Base-by-base conservation (phyloP, 2,329 filamentous ascomycete genomes). In the Aspergillus luchuensis region DNA sequence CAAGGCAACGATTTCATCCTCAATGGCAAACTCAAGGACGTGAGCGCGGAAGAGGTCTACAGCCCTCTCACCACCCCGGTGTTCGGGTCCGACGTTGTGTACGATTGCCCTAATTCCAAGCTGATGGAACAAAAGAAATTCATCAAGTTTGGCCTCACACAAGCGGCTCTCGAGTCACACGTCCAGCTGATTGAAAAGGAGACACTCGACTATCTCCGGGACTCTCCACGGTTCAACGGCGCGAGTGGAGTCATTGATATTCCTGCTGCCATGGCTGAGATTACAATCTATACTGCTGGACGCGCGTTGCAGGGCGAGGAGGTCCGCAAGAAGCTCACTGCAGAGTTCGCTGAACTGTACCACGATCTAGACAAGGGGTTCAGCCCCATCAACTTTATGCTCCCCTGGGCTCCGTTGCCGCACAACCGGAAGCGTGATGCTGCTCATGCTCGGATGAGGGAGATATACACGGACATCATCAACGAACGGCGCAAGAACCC, bases 81-180 rank as follows among this genome's bases (percentile, higher is more conserved):
- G 5, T 96, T 96, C 73, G 92, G 92, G 65, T 88, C 87, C 65
- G 91, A 92, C 76, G 91, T 96, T 25, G 90, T 96, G 45, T 96
- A 96, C 73, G 92, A 96, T 76, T 96, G 91, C 78, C 91, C 92
- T 33, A 96, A 96, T 72, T 84, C 91, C 58, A 96, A 96, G 80
- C 85, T 96, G 72, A 96, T 96, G 91, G 92, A 96, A 80, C 92
- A 96, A 83, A 96, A 96, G 82, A 95, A 95, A 72, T 88, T 89
- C 67, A 82, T 89, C 79, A 88, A 89, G 69, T 88, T 84, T 65
- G 86, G 86, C 30, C 81, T 89, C 61, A 88, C 85, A 2, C 79
- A 83, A 63, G 80, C 84, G 25, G 84, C 86, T 17, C 81, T 89
- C 57, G 80, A 81, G 66, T 86, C 85, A 49, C 94, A 96, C 77